phyloP scores from a whole-genome alignment of 1,139 yeast genomes.

The Diutina sp. region DNA sequence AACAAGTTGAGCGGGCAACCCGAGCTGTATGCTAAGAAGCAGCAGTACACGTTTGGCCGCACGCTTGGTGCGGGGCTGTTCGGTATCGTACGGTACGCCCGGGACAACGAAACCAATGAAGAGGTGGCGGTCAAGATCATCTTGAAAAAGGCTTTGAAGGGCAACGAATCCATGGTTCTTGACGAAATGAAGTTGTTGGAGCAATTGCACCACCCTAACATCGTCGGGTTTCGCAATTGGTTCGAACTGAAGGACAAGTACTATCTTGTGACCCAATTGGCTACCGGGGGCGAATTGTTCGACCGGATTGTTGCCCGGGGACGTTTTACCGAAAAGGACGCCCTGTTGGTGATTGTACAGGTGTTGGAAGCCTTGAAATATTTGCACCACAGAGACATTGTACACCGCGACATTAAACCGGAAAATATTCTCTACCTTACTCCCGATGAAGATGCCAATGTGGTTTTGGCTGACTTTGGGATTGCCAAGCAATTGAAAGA shows the following conservation, averaged over 20 bases:
- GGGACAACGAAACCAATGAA: constrained; percentile 42
- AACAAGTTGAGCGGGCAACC: constrained; percentile 66
- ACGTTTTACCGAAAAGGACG: constrained; percentile 75
- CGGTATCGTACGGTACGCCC: constrained; percentile 78
- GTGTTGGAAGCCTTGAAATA: constrained; percentile 64
- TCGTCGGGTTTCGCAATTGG: constrained; percentile 78
- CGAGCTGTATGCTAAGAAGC: constrained; percentile 48
- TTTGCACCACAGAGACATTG: constrained; percentile 62
- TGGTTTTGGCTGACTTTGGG: constrained; percentile 87
- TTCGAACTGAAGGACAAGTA: constrained; percentile 75
- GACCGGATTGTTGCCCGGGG: constrained; percentile 72
- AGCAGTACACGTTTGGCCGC: constrained; percentile 57
- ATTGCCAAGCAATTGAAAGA: constrained; percentile 63
- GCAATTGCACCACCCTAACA: constrained; percentile 62
- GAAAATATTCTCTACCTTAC: constrained; percentile 68
- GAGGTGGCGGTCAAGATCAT: constrained; percentile 83
- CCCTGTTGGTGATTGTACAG: constrained; percentile 56
- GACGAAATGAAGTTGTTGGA: constrained; percentile 66
- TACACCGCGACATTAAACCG: constrained; percentile 86
- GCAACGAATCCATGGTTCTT: constrained; percentile 43
- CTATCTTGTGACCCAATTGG: constrained; percentile 65
- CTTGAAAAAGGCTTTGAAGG: constrained; percentile 67
- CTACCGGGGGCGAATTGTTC: constrained; percentile 86
- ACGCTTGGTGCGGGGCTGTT: constrained; percentile 88
- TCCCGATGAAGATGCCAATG: constrained; percentile 38